phyloP scores from a whole-genome alignment of 345 rosid species.

The Iberis pinnata region DNA sequence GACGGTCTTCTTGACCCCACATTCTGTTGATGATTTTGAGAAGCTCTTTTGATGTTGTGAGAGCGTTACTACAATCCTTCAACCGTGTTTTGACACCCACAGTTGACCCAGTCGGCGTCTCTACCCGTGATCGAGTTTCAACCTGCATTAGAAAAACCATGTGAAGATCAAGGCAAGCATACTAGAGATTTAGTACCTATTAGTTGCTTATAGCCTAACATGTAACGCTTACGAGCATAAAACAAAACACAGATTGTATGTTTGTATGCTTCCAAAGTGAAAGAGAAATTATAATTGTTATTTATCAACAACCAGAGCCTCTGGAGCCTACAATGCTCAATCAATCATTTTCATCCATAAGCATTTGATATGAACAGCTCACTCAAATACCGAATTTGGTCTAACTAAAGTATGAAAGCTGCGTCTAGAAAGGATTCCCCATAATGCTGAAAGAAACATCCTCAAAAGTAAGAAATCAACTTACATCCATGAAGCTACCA shows the following conservation, averaged over 20 bases:
- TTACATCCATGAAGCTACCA: conserved; percentile 89
- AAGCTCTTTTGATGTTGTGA: conserved; percentile 90
- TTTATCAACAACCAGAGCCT: no score
- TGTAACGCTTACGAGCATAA: not conserved
- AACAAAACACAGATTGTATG: not conserved
- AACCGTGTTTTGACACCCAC: conserved; percentile 59
- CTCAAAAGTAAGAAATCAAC: conserved; percentile 5
- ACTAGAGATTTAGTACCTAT: not conserved
- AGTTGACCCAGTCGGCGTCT: conserved; percentile 72
- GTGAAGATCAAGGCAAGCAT: conserved; percentile 3
- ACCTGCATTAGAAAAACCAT: conserved; percentile 39
- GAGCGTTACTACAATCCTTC: conserved; percentile 85
- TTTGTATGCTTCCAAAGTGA: conserved; percentile 10
- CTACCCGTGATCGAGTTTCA: conserved; percentile 76
- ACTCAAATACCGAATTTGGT: not conserved
- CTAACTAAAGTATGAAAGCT: not conserved
- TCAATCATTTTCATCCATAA: no score
- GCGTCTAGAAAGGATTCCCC: not conserved
- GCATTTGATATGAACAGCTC: not conserved
- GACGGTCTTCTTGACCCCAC: conserved; percentile 87
- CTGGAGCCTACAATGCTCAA: no score
- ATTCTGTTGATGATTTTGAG: conserved; percentile 81
- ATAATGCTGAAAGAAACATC: not conserved
- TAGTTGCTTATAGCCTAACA: not conserved
- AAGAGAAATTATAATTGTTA: no score